Evolutionary conservation across 2,329 filamentous ascomycete genomes (phyloP).

Genomic region (Ceratocystis colombiana): DNA sequence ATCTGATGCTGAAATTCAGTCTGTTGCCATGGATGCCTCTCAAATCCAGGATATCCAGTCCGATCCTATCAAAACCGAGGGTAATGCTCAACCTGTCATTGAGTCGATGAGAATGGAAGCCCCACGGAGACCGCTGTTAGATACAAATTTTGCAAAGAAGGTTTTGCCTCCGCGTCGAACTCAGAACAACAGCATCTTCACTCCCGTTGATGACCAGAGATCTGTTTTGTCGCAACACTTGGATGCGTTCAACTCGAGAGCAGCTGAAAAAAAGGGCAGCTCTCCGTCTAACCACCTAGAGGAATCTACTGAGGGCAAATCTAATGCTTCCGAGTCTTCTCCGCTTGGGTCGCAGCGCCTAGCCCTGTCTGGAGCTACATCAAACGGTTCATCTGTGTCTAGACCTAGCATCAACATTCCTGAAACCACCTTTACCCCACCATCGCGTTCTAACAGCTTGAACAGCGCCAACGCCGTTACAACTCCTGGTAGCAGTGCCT

Average conservation of each 20-base stretch:
- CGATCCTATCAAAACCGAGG: constrained; percentile 31
- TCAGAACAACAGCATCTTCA: constrained; percentile 78
- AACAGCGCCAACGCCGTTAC: constrained; percentile 58
- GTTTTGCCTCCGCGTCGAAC: constrained; percentile 53
- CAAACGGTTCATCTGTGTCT: not conserved
- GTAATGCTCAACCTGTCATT: constrained; percentile 41
- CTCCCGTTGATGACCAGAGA: constrained; percentile 85
- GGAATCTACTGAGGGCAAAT: constrained; percentile 46
- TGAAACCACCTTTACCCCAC: constrained; percentile 56
- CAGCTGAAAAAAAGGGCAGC: constrained; percentile 32
- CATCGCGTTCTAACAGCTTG: constrained; percentile 67
- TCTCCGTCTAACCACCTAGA: constrained; percentile 44
- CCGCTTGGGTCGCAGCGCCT: constrained; percentile 36
- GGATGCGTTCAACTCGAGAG: constrained; percentile 50
- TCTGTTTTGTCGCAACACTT: constrained; percentile 82
- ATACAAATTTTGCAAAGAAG: constrained; percentile 45
- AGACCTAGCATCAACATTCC: constrained; percentile 45
- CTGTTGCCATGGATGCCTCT: constrained; percentile 19
- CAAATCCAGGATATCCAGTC: constrained; percentile 26
- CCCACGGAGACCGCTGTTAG: constrained; percentile 40
- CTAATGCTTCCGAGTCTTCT: constrained; percentile 44
- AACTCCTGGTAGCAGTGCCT: constrained; percentile 51
- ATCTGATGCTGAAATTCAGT: constrained; percentile 32
- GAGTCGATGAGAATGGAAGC: constrained; percentile 34
- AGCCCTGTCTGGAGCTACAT: not conserved